Base-by-base conservation (phyloP, 108 stramenopile species). In the Epithemia pelagica region DNA sequence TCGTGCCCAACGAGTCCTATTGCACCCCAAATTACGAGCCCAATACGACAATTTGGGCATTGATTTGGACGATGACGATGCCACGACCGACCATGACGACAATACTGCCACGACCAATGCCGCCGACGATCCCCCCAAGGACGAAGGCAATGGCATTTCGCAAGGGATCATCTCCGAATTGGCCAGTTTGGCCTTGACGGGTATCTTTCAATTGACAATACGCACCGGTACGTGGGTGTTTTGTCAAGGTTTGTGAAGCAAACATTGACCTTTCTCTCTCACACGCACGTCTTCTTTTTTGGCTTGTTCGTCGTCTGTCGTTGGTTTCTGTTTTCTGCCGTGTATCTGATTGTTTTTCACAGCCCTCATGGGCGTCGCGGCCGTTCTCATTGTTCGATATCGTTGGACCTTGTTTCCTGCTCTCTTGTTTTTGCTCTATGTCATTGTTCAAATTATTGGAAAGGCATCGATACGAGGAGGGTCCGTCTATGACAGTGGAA, bases 41-140 rank as follows among this genome's bases (percentile, higher is more conserved):
- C 85, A 93, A 70, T 93, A 93, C 65, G 91, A 93, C 71, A 75
- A 90, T 60, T 57, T 93, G 32, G 91, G 88, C 19, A 61, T 93
- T 55, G 91, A 93, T 77, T 74, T 93, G 66, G 88, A 92, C 28
- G 91, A 89, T 67, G 91, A 85, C 53, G 88, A 76, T 24, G 68
- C 23, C 24, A 69, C 61, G 1, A 53, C 60, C 28, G 68, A 65
- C 59, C n/a, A n/a, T 46, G 64, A 31, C 23, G 68, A 53, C 10
- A 25, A 8, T 51, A 2, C 0, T 24, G 67, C 15, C 19, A 58
- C 24, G 58, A 54, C 51, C 0, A 58, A 62, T 21, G 59, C 66
- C 65, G 61, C 31, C 21, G 20, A 54, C 1, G 46, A 53, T 32
- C 28, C 29, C 55, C 21, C 2, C 10, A 24, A 68, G 25, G 33